Evolutionary conservation across 805 yeast genomes (phyloP).

Genomic region (Kodamaea hsintzibuensis): DNA sequence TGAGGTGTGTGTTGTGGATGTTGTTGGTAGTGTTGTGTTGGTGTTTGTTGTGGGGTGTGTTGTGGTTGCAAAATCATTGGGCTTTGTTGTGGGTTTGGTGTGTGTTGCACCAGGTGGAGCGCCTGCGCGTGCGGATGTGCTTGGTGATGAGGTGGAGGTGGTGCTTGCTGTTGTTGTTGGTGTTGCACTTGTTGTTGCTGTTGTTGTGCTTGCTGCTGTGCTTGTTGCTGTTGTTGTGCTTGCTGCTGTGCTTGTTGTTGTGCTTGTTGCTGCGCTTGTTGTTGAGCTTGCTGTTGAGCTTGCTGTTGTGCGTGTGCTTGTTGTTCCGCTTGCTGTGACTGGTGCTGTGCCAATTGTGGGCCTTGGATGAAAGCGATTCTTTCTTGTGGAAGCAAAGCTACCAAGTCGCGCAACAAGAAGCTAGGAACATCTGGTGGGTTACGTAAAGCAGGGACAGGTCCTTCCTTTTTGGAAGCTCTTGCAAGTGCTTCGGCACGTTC

Average conservation of each 20-base stretch:
- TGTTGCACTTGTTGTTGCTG: conserved; percentile 21
- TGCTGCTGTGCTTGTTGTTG: conserved; percentile 10
- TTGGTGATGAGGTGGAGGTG: conserved; percentile 13
- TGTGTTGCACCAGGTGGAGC: conserved; percentile 7
- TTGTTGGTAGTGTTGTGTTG: conserved; percentile 14
- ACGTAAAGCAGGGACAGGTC: conserved; percentile 45
- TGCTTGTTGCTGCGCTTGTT: conserved; percentile 18
- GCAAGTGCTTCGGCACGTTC: conserved; percentile 44
- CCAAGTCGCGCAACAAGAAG: conserved; percentile 41
- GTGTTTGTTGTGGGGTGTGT: conserved; percentile 12
- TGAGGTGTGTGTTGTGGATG: conserved; percentile 16
- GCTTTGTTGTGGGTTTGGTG: conserved; percentile 9
- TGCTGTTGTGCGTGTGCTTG: conserved; percentile 3
- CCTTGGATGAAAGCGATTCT: conserved; percentile 40
- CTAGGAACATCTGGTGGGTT: conserved; percentile 51
- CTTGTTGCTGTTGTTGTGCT: conserved; percentile 15
- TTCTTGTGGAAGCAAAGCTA: conserved; percentile 43
- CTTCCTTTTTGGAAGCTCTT: conserved; percentile 44
- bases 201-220: conserved; percentile 15
- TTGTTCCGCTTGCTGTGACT: neutral
- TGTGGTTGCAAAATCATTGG: conserved; percentile 10
- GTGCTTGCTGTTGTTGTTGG: conserved; percentile 26
- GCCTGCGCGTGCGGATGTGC: conserved; percentile 7
- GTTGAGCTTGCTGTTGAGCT: neutral
- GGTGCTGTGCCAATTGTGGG: conserved; percentile 4